Percentiles rank a stretch among this genome's conserved stretches.
phyloP scores from a whole-genome alignment of 2,329 filamentous ascomycete species.

The Madurella fahalii region DNA sequence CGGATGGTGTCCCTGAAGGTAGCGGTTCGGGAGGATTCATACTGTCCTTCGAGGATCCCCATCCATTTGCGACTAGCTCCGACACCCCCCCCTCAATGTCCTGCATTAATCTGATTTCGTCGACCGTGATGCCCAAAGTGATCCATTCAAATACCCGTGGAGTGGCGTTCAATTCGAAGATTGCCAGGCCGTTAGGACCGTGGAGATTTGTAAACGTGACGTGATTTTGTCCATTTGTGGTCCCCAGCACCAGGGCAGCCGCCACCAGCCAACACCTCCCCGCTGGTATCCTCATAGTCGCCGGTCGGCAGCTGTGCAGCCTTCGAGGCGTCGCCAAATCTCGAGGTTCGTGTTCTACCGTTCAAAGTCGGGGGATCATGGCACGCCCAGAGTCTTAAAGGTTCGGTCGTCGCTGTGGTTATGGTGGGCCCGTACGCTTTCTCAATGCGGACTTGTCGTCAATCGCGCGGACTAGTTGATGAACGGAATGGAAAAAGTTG shows the following conservation, averaged over 20 bases:
- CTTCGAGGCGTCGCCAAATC: background rate
- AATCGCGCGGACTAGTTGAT: background rate
- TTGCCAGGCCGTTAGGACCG: background rate
- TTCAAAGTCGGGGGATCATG: slow-evolving; percentile 2
- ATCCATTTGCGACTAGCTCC: background rate
- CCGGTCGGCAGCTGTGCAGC: background rate
- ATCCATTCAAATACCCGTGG: background rate
- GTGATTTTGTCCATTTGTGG: background rate
- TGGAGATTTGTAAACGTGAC: background rate
- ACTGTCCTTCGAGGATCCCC: background rate
- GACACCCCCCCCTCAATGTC: background rate
- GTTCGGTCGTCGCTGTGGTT: background rate
- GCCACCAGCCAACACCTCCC: slow-evolving; percentile 15
- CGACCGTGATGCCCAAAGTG: background rate
- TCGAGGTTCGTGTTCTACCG: background rate
- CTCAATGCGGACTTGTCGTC: background rate
- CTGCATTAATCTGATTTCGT: background rate
- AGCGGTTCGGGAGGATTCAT: too few species aligned
- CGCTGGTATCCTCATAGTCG: slow-evolving; percentile 18
- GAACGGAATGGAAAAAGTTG: background rate
- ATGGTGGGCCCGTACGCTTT: background rate
- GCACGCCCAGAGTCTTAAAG: background rate
- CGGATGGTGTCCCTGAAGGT: too few species aligned
- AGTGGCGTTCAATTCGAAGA: background rate
- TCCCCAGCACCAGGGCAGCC: slow-evolving; percentile 7